Evolutionary conservation across 441 rosid species (phyloP), one percentile per base, ranked within the genome.

Genomic region (Erysimum pusillum): DNA sequence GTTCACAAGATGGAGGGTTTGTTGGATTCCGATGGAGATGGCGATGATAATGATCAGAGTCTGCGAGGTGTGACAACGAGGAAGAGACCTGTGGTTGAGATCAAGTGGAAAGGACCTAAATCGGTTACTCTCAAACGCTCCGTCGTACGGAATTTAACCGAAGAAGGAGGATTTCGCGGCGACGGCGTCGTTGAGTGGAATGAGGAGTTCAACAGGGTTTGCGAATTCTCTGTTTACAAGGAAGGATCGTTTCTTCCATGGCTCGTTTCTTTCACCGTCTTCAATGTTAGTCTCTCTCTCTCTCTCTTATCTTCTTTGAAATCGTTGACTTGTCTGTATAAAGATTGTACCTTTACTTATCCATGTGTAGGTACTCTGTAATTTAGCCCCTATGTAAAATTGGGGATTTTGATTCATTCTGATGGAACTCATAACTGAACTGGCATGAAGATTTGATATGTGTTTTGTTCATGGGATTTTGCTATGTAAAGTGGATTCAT

Each of bases 151-250:
- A 86, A 81, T 80, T 71, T 77, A 14, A 88, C 91, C 0, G 83
- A 83, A 69, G 87, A 87, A 83, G 90, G 87, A 2, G 82, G 79
- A 11, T 49, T 65, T 34, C 76, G 77, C 18, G 84, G 83, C 2
- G 86, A 83, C 42, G 91, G 91, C 1, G 80, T 81, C 7, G 86
- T 82, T 46, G 82, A 88, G 71, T 85, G 92, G 90, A 85, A 88
- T 66, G 89, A 88, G 56, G 90, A 85, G 83, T 90, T 90, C n/a
- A 71, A 28, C 44, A 75, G 73, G 78, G 73, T 83, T 7, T 86
- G 90, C 34, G 73, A 78, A 39, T 77, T 88, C 79, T 81, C 91
- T 60, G 82, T 71, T 67, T 70, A 70, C 63, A 86, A 77, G 32
- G 85, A 86, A 42, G 79, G 83, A 63, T 42, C 63, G 63, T 81